Base-by-base conservation (phyloP, 768 basidiomycete genomes). In the Lactifluus echinatus region DNA sequence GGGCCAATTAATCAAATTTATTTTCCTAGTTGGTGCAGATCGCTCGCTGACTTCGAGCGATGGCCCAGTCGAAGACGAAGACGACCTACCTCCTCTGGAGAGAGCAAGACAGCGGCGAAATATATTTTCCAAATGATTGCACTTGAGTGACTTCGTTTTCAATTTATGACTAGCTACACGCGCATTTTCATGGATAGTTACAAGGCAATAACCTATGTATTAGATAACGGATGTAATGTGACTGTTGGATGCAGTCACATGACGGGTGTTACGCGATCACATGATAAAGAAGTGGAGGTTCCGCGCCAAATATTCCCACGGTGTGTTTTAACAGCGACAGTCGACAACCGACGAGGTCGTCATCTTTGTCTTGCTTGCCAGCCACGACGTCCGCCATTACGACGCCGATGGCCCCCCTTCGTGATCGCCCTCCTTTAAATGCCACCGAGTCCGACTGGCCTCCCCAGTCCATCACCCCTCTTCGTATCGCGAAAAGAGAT, bases 401-500 rank as follows among this genome's bases (percentile, higher is more conserved):
- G 11, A n/a, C 40, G 12, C 45, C 56, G 50, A 78, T 75, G 54
- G 74, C 80, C 39, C 77, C 80, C 15, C 66, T 83, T 66, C 77
- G 75, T 57, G 82, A 85, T 65, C 76, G 80, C 57, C 75, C 79
- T n/a, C 74, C 79, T 63, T 79, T 79, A 54, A 83, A 83, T 62
- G 76, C 83, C 49, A 78, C 82, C 14, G 83, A 84, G 68, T 76
- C 79, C 52, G 79, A 84, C 37, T 81, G 79, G 55, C 77, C 80
- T 72, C 82, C 82, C 60, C 84, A 85, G 82, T 72, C 78, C 21
- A 68, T 72, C 14, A 72, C 85, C 0, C 88, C 88, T 21, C 79
- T 90, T 43, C 79, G 85, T 59, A 88, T 90, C 61, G 72, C 84
- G 15, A 90, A 89, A 67, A 80, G 86, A 57, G 84, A 85, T 54